Evolutionary conservation across 352 stramenopile species (phyloP).

Genomic region (Phytophthora pistaciae): DNA sequence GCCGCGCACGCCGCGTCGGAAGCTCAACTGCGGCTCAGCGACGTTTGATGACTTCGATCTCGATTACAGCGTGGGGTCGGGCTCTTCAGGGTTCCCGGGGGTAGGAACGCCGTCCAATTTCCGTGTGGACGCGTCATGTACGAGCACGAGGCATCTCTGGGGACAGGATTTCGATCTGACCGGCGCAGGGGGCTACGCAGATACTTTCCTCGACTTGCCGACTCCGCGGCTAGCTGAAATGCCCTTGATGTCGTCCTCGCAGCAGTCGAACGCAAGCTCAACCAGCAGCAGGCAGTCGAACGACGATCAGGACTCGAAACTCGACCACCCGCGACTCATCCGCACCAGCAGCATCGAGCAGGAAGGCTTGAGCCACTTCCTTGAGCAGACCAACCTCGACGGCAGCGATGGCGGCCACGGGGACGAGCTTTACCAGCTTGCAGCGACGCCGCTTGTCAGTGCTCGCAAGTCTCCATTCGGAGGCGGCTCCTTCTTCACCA

Average conservation of each 20-base stretch:
- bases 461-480: constrained; percentile 33
- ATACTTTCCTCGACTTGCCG: constrained; percentile 81
- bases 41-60: constrained; percentile 71
- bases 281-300: constrained; percentile 22
- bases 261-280: constrained; percentile 28
- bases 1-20: constrained; percentile 71
- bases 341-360: constrained; percentile 80
- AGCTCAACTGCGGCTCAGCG: constrained; percentile 61
- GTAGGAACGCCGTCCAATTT: constrained; percentile 82
- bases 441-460: constrained; percentile 19
- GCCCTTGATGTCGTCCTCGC: constrained; percentile 30
- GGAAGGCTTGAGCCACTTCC: constrained; percentile 78
- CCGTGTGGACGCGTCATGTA: constrained; percentile 36
- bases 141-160: constrained; percentile 61
- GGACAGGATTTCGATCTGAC: constrained; percentile 70
- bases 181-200: constrained; percentile 44
- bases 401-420: constrained; percentile 22
- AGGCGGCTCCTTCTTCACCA: constrained; percentile 28
- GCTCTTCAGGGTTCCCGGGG: constrained; percentile 47
- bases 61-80: constrained; percentile 27
- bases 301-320: constrained; percentile 24
- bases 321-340: constrained; percentile 67
- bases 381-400: constrained; percentile 72
- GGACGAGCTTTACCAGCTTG: constrained; percentile 41
- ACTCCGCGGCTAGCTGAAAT: constrained; percentile 71